Base-by-base conservation (phyloP, 169 alveolate species). In the Miamiensis avidus region DNA sequence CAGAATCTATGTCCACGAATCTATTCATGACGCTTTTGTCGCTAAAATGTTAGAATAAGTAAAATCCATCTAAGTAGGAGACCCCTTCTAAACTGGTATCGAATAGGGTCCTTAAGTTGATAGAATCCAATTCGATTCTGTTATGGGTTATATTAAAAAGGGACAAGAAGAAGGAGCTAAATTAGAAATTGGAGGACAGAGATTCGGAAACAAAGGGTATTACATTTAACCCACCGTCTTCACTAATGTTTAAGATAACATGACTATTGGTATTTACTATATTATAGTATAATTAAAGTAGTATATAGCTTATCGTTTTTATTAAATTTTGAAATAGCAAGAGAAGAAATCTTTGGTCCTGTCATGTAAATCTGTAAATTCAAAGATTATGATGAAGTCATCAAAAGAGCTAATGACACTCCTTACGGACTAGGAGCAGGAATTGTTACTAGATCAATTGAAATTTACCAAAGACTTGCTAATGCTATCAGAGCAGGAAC, bases 301-400 rank as follows among this genome's bases (percentile, higher is more conserved):
- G n/a, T n/a, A n/a, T n/a, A n/a, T n/a, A n/a, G n/a, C n/a, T n/a
- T n/a, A n/a, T n/a, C n/a, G n/a, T n/a, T n/a, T n/a, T n/a, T n/a
- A n/a, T n/a, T n/a, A n/a, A n/a, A n/a, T n/a, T n/a, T n/a, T n/a
- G n/a, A n/a, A n/a, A n/a, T n/a, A n/a, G n/a, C n/a, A n/a, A n/a
- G 82, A 78, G 98, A 97, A 81, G 99, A 97, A 85, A 97, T 96
- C 74, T 97, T 97, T 78, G 99, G 98, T 1, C 97, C 97, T 69
- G 98, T 94, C 28, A 88, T 95, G 83, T 81, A 82, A 20, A 83
- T 93, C 29, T 87, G 91, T 0, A 89, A 93, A 69, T 75, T 75
- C 34, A 90, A 88, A 73, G 82, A 83, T 79, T 85, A 89, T 31
- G 97, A 96, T 94, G 96, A 95, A 81, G 98, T 92, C 0, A 91